Conservation (phyloP, 257 asterid genomes). For the Coffea canephora region DNA sequence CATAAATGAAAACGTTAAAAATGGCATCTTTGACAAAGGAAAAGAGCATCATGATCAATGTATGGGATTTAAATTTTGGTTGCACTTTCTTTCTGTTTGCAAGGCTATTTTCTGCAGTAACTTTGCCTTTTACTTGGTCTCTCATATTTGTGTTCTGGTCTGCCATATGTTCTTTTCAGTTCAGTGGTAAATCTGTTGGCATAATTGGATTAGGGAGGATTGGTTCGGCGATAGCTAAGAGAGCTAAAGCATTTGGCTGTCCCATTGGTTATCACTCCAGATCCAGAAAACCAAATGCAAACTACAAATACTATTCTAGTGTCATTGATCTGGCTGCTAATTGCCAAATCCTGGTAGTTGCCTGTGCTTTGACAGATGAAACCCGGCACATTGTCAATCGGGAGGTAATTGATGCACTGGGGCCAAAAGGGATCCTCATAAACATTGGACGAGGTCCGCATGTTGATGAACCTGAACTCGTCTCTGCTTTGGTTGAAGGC, state of each 20-base stretch:
- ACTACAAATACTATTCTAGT: no score
- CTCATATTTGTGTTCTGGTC: not conserved
- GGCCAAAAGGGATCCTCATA: constrained; percentile 48
- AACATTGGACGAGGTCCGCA: constrained; percentile 64
- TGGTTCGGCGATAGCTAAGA: no score
- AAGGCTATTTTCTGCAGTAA: not conserved
- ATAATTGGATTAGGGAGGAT: no score
- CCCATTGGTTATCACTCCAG: no score
- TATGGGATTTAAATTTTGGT: not conserved
- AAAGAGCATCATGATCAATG: not conserved
- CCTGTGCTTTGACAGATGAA: constrained; percentile 51
- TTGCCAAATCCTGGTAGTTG: constrained; percentile 13
- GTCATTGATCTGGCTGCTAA: no score
- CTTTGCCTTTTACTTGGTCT: not conserved
- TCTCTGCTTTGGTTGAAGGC: constrained; percentile 59
- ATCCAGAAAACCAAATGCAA: no score
- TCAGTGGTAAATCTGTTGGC: no score
- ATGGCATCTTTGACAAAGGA: no score
- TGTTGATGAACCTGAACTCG: constrained; percentile 51
- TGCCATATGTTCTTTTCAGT: not conserved
- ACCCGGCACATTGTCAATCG: constrained; percentile 56
- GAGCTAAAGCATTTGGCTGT: no score
- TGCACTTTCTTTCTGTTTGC: not conserved
- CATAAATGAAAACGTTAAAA: not conserved
- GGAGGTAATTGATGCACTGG: constrained; percentile 48